Percentiles rank a stretch among this genome's conserved stretches.
Evolutionary conservation across 306 rosid species (phyloP).

Genomic region (Abrus precatorius): DNA sequence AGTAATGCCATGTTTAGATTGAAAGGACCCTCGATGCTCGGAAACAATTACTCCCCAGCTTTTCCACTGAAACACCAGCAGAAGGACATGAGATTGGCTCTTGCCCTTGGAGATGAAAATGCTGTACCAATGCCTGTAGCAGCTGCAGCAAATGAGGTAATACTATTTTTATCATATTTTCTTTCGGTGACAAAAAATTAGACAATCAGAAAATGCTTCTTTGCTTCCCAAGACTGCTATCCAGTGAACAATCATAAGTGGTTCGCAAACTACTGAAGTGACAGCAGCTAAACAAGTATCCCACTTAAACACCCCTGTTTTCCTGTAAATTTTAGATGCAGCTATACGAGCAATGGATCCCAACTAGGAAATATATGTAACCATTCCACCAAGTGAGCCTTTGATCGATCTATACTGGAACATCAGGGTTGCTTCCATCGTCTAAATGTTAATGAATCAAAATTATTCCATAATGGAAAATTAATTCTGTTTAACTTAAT

Average conservation of each 20-base stretch:
- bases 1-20: constrained; percentile 77
- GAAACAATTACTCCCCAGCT: constrained; percentile 76
- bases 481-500: no score
- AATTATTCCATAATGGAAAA: no score
- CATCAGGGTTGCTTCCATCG: no score
- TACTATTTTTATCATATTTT: constrained; percentile 1
- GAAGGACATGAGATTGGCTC: constrained; percentile 94
- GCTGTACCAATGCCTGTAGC: constrained; percentile 83
- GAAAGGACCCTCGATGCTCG: constrained; percentile 83
- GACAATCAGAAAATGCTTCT: neutral
- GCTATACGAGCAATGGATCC: neutral
- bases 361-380: no score
- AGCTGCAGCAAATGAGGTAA: constrained; percentile 89
- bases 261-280: neutral
- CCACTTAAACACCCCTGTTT: neutral
- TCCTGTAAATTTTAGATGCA: constrained; percentile 5
- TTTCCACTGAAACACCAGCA: constrained; percentile 94
- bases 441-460: no score
- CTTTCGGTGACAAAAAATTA: neutral
- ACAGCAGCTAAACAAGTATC: constrained; percentile 22
- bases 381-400: no score
- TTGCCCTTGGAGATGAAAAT: constrained; percentile 83
- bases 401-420: no score
- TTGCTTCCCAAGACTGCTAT: neutral
- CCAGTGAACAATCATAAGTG: neutral